These are phyloP conservation scores for Tremellales sp. DNA, from an alignment of 1,284 basidiomycete genomes.

Conservation along the genomic window DNA sequence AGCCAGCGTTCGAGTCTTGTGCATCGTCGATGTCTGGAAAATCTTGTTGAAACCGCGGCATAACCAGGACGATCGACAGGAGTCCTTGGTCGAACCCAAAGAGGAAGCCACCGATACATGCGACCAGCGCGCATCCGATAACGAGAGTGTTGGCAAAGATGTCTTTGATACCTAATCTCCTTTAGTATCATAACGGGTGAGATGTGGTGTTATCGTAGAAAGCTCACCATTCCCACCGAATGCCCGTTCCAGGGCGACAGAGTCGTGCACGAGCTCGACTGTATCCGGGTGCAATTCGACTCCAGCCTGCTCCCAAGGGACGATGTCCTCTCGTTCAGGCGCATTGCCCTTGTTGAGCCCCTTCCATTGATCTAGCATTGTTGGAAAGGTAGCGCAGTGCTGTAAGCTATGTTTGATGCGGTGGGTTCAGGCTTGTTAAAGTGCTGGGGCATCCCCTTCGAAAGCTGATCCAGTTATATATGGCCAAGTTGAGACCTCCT, in stretches of 20 bases:
- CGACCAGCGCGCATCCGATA: slow-evolving; percentile 1
- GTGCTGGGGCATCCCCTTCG: no score
- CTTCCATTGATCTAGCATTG: not conserved
- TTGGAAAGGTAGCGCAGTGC: no score
- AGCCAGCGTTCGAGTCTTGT: no score
- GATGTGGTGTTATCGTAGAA: not conserved
- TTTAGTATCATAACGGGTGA: no score
- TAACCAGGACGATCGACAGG: slow-evolving; percentile 31
- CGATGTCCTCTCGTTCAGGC: not conserved
- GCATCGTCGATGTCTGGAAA: slow-evolving; percentile 36
- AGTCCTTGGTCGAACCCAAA: slow-evolving; percentile 37
- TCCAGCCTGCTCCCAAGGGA: not conserved
- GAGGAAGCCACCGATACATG: slow-evolving; percentile 22
- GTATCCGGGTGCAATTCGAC: slow-evolving; percentile 8
- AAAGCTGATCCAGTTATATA: no score
- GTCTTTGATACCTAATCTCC: slow-evolving; percentile 17
- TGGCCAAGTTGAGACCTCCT: no score
- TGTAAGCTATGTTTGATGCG: no score
- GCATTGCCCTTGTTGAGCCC: not conserved
- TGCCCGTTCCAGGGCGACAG: slow-evolving; percentile 1
- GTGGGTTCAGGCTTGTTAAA: no score
- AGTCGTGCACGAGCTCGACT: slow-evolving; percentile 2
- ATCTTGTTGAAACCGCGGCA: slow-evolving; percentile 27
- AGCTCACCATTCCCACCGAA: slow-evolving; percentile 9
- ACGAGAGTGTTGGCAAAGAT: slow-evolving; percentile 15